These are phyloP conservation scores for Aspergillus brasiliensis DNA, from an alignment of 2,329 filamentous ascomycete species.

Conservation along the genomic window DNA sequence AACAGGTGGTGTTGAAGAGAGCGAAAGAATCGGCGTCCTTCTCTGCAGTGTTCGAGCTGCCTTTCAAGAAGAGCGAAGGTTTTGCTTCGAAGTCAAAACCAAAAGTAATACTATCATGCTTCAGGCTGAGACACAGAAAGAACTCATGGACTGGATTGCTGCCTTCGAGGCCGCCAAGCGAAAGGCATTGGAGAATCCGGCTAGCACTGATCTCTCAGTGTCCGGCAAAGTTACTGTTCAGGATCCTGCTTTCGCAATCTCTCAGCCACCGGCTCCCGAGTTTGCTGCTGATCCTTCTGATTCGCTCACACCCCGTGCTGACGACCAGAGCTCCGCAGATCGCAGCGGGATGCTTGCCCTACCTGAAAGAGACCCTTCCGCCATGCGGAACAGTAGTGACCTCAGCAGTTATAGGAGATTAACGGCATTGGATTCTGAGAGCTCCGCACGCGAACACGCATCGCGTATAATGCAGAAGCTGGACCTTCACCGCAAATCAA, in stretches of 20 bases:
- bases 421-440: constrained; percentile 61
- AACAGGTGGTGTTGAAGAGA: constrained; percentile 84
- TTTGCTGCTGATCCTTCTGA: constrained; percentile 81
- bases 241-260: constrained; percentile 87
- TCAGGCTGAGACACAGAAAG: constrained; percentile 87
- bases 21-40: constrained; percentile 91
- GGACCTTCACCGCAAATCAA: constrained; percentile 79
- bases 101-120: constrained; percentile 88
- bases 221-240: constrained; percentile 49
- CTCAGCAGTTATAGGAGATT: constrained; percentile 54
- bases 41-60: constrained; percentile 91
- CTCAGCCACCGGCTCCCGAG: constrained; percentile 81
- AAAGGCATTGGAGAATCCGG: constrained; percentile 77
- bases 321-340: constrained; percentile 60
- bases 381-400: constrained; percentile 72
- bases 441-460: constrained; percentile 71
- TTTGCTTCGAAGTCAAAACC: constrained; percentile 98
- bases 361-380: constrained; percentile 61
- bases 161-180: constrained; percentile 94
- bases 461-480: constrained; percentile 90
- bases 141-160: constrained; percentile 93
- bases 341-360: constrained; percentile 66
- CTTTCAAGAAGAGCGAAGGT: constrained; percentile 87
- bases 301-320: constrained; percentile 58
- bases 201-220: constrained; percentile 52